phyloP scores from a whole-genome alignment of 495 filamentous ascomycete genomes.

The Neurospora sp. region DNA sequence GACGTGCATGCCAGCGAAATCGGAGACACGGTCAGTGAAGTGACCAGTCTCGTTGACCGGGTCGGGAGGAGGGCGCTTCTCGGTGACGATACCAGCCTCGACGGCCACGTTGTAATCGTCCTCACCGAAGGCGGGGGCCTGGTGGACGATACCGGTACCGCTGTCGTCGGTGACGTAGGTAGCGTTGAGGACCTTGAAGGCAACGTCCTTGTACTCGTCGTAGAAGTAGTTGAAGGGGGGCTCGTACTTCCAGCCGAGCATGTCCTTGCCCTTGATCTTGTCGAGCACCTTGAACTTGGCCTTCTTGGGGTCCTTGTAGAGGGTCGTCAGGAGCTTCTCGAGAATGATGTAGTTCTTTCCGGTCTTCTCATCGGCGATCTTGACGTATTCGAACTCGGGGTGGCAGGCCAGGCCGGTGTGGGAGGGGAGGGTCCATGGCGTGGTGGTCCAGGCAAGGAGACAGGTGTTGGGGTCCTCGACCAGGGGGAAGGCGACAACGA shows the following conservation, averaged over 20 bases:
- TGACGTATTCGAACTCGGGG: slow-evolving; percentile 88
- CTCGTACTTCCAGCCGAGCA: slow-evolving; percentile 87
- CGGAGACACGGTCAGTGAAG: slow-evolving; percentile 70
- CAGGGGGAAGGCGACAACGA: slow-evolving; percentile 82
- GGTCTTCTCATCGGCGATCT: slow-evolving; percentile 73
- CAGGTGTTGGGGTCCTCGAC: slow-evolving; percentile 63
- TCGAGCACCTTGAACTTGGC: slow-evolving; percentile 85
- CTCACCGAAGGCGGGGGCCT: slow-evolving; percentile 90
- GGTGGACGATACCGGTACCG: slow-evolving; percentile 93
- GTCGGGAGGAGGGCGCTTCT: slow-evolving; percentile 72
- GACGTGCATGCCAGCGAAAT: slow-evolving; percentile 85
- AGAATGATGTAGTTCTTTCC: slow-evolving; percentile 82
- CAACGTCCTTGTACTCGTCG: slow-evolving; percentile 91
- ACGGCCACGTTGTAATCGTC: slow-evolving; percentile 88
- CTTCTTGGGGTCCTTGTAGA: slow-evolving; percentile 97
- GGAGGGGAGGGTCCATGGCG: slow-evolving; percentile 90
- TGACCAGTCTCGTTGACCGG: slow-evolving; percentile 75
- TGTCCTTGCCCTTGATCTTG: slow-evolving; percentile 73
- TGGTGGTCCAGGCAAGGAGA: slow-evolving; percentile 88
- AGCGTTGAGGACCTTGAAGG: slow-evolving; percentile 78
- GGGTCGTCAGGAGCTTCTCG: slow-evolving; percentile 69
- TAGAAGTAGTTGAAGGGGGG: slow-evolving; percentile 92
- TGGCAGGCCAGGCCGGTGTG: slow-evolving; percentile 73
- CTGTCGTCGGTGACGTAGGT: slow-evolving; percentile 86
- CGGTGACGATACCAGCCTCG: slow-evolving; percentile 66